These are phyloP conservation scores for Salix koriyanagi DNA, from an alignment of 345 rosid species.

Conservation along the genomic window DNA sequence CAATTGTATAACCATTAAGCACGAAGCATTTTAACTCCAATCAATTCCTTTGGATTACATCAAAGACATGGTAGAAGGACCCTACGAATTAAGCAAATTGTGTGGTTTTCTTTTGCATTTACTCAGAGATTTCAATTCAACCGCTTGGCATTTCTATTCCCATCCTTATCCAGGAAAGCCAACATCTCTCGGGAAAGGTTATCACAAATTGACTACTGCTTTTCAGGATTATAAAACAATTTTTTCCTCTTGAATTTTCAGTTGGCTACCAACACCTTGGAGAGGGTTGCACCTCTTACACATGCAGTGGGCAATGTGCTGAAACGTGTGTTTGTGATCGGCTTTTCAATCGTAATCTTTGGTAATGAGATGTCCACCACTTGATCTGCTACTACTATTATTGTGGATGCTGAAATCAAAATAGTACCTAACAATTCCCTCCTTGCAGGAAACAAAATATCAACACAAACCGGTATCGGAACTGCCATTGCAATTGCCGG, in stretches of 20 bases:
- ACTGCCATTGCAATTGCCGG: conserved; percentile 83
- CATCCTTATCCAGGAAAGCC: neutral
- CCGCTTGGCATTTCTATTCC: neutral
- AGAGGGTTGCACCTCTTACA: conserved; percentile 95
- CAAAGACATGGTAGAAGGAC: neutral
- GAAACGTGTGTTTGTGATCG: conserved; percentile 95
- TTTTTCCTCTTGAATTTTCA: conserved; percentile 28
- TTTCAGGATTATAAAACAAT: neutral
- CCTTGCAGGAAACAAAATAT: conserved; percentile 77
- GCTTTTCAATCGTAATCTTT: conserved; percentile 75
- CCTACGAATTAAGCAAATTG: neutral
- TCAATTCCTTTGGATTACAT: neutral
- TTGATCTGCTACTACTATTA: no score
- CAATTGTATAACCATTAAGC: neutral
- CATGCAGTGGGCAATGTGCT: conserved; percentile 98
- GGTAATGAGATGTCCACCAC: conserved; percentile 36
- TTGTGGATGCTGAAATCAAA: neutral
- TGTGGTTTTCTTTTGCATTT: neutral
- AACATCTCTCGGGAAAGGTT: neutral
- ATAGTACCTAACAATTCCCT: conserved; percentile 3
- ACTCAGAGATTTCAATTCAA: neutral
- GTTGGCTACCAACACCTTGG: conserved; percentile 96
- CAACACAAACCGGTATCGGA: conserved; percentile 89
- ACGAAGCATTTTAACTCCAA: neutral
- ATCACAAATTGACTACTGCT: neutral